Percentiles rank a stretch among this genome's conserved stretches.
Conservation (phyloP, 768 basidiomycete genomes). For the Phanerochaete sordida region DNA sequence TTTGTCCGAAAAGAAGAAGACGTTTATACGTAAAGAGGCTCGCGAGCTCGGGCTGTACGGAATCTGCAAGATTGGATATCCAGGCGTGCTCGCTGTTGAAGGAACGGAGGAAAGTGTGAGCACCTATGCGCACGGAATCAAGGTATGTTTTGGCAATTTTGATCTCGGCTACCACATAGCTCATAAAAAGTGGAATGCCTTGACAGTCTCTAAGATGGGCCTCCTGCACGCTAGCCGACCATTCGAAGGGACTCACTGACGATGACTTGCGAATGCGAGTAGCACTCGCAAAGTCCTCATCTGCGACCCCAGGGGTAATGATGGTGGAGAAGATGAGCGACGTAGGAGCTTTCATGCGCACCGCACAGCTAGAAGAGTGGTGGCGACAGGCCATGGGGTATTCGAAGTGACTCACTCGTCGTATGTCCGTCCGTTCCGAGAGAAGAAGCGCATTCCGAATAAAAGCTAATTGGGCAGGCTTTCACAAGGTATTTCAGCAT, state of each 20-base stretch:
- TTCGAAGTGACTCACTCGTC: neutral
- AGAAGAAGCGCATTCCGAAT: too few species aligned
- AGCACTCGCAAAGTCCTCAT: neutral
- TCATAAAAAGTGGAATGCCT: too few species aligned
- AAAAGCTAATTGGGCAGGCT: too few species aligned
- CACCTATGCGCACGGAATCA: neutral
- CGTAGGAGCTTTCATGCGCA: neutral
- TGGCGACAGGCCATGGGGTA: neutral
- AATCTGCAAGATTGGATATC: neutral
- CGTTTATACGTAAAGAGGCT: neutral
- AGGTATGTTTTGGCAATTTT: neutral
- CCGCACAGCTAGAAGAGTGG: neutral
- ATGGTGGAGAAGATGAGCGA: neutral
- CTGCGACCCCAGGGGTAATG: neutral
- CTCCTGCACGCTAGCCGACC: neutral
- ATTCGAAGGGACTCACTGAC: neutral
- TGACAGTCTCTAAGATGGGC: neutral
- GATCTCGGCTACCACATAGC: neutral
- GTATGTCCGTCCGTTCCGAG: too few species aligned
- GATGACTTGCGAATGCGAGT: neutral
- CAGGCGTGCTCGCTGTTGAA: neutral
- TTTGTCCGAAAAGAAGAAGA: neutral
- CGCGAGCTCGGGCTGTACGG: neutral
- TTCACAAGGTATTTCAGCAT: too few species aligned
- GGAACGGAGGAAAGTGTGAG: neutral